phyloP scores from a whole-genome alignment of 2,329 filamentous ascomycete species.

The Cadophora malorum region DNA sequence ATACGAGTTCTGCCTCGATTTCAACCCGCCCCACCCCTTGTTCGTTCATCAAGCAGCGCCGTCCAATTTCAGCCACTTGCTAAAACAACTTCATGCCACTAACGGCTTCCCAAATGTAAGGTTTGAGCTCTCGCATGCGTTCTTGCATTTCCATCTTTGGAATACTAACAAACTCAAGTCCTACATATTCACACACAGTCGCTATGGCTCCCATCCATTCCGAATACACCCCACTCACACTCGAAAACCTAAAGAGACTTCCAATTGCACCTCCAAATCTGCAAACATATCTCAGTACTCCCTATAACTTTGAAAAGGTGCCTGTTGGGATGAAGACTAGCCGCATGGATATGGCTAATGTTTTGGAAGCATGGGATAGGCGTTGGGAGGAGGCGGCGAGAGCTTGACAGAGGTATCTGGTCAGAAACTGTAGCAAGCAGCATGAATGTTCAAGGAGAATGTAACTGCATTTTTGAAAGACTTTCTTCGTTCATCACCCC shows the following conservation, averaged over 20 bases:
- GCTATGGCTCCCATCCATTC: not conserved
- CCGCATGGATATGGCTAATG: conserved; percentile 5
- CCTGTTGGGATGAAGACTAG: conserved; percentile 15
- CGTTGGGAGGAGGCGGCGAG: conserved; percentile 23
- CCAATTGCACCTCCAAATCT: conserved; percentile 26
- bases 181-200: not conserved
- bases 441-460: not conserved
- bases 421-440: not conserved
- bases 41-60: not conserved
- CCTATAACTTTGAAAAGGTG: conserved; percentile 29
- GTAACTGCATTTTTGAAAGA: too few relatives aligned
- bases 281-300: conserved; percentile 26
- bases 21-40: not conserved
- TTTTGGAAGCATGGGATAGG: conserved; percentile 27
- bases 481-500: not conserved
- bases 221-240: conserved; percentile 1
- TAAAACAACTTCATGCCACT: not conserved
- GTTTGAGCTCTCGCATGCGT: not conserved
- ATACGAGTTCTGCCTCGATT: not conserved
- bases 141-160: not conserved
- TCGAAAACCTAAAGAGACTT: conserved; percentile 1
- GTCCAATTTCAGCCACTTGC: not conserved
- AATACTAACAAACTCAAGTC: not conserved
- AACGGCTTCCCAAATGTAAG: not conserved
- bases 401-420: not conserved